These are phyloP conservation scores for Solanum rostratum DNA, from an alignment of 257 asterid genomes.

Conservation along the genomic window DNA sequence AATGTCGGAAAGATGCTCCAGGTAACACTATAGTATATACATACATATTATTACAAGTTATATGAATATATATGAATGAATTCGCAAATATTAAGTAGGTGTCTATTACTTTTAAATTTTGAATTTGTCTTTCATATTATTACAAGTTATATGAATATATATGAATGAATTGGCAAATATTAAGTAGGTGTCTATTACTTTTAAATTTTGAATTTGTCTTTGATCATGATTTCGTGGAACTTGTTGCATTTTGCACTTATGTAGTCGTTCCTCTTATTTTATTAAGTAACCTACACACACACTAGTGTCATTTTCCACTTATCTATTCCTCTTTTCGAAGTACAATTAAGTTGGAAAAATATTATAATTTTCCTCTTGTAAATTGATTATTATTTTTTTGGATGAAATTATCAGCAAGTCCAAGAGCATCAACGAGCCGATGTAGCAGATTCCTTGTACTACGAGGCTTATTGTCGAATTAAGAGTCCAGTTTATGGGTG, in stretches of 20 bases:
- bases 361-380: not conserved
- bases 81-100: not conserved
- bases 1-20: slow-evolving; percentile 17
- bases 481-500: slow-evolving; percentile 18
- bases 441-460: slow-evolving; percentile 19
- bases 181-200: not conserved
- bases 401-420: slow-evolving; percentile 8
- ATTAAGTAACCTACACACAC: not conserved
- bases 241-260: not conserved
- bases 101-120: not conserved
- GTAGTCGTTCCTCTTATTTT: not conserved
- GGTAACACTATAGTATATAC: not conserved
- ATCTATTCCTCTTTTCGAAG: not conserved
- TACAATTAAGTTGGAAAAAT: not conserved
- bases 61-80: not conserved
- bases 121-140: not conserved
- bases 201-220: not conserved
- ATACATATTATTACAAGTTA: not conserved
- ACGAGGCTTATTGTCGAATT: slow-evolving; percentile 22
- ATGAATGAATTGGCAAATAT: not conserved
- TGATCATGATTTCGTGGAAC: not conserved
- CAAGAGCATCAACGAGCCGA: slow-evolving; percentile 8
- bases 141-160: not conserved
- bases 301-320: not conserved
- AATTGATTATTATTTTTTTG: not conserved